A percentile compares a stretch with the other conserved stretches of the same genome.
These are phyloP conservation scores for Amyloporia xantha DNA, from an alignment of 768 basidiomycete species.

Conservation along the genomic window DNA sequence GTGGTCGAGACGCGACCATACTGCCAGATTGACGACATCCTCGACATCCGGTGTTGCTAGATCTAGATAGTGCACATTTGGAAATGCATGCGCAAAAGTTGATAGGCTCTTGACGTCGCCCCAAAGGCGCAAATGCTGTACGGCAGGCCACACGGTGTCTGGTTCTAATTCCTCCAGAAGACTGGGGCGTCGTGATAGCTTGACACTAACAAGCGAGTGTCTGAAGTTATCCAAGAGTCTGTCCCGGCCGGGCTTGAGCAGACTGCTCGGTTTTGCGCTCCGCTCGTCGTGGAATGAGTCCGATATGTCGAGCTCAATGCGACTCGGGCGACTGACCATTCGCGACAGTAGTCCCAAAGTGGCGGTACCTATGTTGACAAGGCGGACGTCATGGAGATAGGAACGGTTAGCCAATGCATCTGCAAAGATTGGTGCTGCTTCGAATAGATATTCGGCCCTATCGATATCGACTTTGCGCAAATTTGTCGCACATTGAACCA, in stretches of 20 bases:
- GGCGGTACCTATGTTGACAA: slow-evolving; percentile 13
- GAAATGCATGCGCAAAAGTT: slow-evolving; percentile 12
- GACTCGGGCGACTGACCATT: slow-evolving; percentile 8
- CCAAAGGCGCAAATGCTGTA: slow-evolving; percentile 14
- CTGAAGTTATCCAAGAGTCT: neutral
- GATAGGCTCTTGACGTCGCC: slow-evolving; percentile 13
- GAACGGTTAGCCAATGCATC: slow-evolving; percentile 10
- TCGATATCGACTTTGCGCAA: slow-evolving; percentile 14
- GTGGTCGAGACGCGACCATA: slow-evolving; percentile 15
- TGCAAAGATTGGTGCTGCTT: slow-evolving; percentile 9
- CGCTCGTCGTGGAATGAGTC: slow-evolving; percentile 2
- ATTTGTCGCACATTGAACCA: slow-evolving; percentile 10
- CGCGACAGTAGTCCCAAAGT: slow-evolving; percentile 10
- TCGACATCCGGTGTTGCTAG: slow-evolving; percentile 9
- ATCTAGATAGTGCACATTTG: slow-evolving; percentile 10
- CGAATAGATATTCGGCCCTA: slow-evolving; percentile 14
- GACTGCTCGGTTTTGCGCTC: slow-evolving; percentile 6
- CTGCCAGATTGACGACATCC: slow-evolving; percentile 7
- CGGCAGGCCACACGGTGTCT: slow-evolving; percentile 10
- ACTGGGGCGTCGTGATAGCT: slow-evolving; percentile 13
- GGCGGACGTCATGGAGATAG: slow-evolving; percentile 10
- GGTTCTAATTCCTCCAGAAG: slow-evolving; percentile 11
- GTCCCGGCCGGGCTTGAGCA: slow-evolving; percentile 4
- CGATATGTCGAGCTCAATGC: slow-evolving; percentile 14
- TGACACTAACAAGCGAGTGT: slow-evolving; percentile 7